Conservation (phyloP, 2,329 filamentous ascomycete species). For the Fusarium phyllophilum region DNA sequence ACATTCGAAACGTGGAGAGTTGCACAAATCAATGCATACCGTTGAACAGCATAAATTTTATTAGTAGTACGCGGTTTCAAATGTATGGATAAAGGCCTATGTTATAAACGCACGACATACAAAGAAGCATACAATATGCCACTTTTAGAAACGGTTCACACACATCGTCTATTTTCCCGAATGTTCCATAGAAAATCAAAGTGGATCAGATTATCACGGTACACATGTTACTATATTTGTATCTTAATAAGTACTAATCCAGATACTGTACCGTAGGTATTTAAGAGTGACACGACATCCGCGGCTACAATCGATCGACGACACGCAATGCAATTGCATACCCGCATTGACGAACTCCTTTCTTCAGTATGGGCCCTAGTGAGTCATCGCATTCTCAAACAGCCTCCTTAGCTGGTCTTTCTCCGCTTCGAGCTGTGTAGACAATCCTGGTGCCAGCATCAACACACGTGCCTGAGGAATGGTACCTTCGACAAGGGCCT, state of each 20-base stretch:
- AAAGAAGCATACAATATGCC: not conserved
- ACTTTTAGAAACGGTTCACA: not conserved
- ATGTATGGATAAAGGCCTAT: not conserved
- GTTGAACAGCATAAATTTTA: conserved; percentile 3
- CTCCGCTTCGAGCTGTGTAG: conserved; percentile 74
- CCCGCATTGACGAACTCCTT: conserved; percentile 21
- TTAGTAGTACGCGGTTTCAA: not conserved
- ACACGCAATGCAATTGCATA: conserved; percentile 31
- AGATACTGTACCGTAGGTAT: conserved; percentile 4
- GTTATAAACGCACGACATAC: not conserved
- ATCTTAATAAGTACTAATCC: not conserved
- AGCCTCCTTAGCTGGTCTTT: conserved; percentile 75
- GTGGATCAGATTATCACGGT: conserved; percentile 1
- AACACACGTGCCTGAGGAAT: conserved; percentile 91
- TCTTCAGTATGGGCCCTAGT: conserved; percentile 39
- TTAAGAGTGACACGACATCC: conserved; percentile 13
- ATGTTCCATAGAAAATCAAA: conserved; percentile 15
- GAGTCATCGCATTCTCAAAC: conserved; percentile 69
- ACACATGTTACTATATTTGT: conserved; percentile 14
- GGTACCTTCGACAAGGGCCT: conserved; percentile 90
- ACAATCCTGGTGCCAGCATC: conserved; percentile 87
- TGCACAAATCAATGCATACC: conserved; percentile 16
- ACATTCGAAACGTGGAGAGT: conserved; percentile 4
- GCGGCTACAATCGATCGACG: conserved; percentile 13
- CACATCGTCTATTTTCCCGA: not conserved